Base-by-base conservation (phyloP, 2,329 filamentous ascomycete genomes). In the Diaporthe sp. region DNA sequence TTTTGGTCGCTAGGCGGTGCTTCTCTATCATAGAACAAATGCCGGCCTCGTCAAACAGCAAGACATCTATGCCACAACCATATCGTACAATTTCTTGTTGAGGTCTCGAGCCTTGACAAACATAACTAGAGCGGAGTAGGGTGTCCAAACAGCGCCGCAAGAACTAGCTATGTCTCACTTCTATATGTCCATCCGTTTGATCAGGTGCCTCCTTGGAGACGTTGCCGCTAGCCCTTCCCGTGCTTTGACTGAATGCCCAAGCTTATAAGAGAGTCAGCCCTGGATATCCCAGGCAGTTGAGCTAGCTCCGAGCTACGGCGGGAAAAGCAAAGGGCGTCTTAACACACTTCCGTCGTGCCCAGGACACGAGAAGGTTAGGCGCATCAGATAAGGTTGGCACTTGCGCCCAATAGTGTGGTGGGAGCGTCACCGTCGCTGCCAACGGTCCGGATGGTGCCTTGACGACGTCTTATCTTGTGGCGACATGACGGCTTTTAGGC, bases 341-440 rank as follows among this genome's bases (percentile, higher is more conserved):
- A 53, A 53, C 46, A 68, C 31, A 39, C 25, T 53, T 22, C 34
- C 46, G 65, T 37, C 65, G 65, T 53, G 46, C n/a, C 65, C 46
- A 53, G n/a, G 46, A 39, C 46, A 37, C 31, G 34, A 39, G 12
- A 53, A 17, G 65, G 65, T 46, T 68, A 68, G 65, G 49, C 46
- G 46, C 65, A 53, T 53, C 65, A 68, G 65, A 53, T 68, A 68
- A 68, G 65, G 65, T 68, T 68, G 65, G 65, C 65, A 68, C 65
- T 68, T 68, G 65, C 46, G 46, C 46, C 46, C 65, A 68, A 68
- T 53, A 68, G 65, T 34, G 65, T n/a, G 46, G 34, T 53, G 46
- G 65, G 31, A 68, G 46, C 65, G 65, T 53, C 65, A 68, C 46
- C 22, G 31, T 68, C 13, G 65, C 46, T 37, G 62, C 46, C 62